Percentiles rank a stretch among this genome's conserved stretches.
These are phyloP conservation scores for Dendrobium chrysotoxum DNA, from an alignment of 106 monocot genomes.

Conservation along the genomic window DNA sequence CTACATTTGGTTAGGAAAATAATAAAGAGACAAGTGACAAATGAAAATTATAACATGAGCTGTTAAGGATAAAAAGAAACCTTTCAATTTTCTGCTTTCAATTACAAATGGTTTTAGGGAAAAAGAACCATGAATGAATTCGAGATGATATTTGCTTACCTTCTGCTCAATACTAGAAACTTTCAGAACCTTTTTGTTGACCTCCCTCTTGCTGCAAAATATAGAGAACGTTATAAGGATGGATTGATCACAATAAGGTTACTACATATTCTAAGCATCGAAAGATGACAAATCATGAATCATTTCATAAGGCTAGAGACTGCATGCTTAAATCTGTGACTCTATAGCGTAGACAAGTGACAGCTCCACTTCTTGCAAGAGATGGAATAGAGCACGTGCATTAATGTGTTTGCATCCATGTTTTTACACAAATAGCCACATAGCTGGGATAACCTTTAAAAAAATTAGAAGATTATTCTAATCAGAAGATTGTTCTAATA, in stretches of 20 bases:
- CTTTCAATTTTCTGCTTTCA: background rate
- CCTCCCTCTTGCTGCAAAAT: constrained; percentile 81
- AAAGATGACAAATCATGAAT: background rate
- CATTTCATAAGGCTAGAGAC: background rate
- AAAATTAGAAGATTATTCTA: too few species aligned
- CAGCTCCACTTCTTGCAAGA: too few species aligned
- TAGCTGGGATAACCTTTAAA: too few species aligned
- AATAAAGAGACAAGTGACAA: background rate
- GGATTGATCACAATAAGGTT: too few species aligned
- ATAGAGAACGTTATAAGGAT: background rate
- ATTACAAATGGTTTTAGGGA: background rate
- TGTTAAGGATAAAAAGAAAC: background rate
- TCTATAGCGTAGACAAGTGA: background rate
- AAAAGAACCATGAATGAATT: background rate
- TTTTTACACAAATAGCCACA: too few species aligned
- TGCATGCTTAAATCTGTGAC: background rate
- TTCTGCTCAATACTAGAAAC: constrained; percentile 82
- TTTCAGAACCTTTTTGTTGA: constrained; percentile 91
- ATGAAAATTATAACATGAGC: background rate
- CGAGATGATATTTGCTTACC: constrained; percentile 22
- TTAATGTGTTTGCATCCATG: too few species aligned
- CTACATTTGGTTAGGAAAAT: background rate
- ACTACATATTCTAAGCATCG: background rate
- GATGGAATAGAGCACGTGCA: too few species aligned
- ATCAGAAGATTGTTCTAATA: too few species aligned